phyloP scores from a whole-genome alignment of 257 asterid genomes.

The Dorcoceras hygrometricum region DNA sequence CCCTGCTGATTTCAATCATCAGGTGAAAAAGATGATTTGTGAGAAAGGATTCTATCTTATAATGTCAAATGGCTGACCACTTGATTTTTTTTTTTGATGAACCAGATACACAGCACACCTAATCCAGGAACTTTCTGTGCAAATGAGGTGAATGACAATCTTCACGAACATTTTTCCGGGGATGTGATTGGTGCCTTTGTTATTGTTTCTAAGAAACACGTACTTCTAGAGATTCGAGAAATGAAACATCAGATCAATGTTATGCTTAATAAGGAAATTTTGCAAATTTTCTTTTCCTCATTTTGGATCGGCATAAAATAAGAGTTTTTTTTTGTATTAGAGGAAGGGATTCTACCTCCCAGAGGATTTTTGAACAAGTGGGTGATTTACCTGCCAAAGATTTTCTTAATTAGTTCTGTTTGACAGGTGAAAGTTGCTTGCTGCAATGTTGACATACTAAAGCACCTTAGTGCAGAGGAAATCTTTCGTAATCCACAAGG shows the following conservation, averaged over 20 bases:
- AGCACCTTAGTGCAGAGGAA: slow-evolving; percentile 96
- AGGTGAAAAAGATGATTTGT: slow-evolving; percentile 47
- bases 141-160: slow-evolving; percentile 56
- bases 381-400: slow-evolving; percentile 8
- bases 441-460: slow-evolving; percentile 80
- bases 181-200: slow-evolving; percentile 2
- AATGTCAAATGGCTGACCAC: slow-evolving; percentile 17
- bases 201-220: slow-evolving; percentile 1
- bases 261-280: neutral
- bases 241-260: neutral
- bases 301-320: neutral
- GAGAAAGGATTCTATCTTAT: neutral
- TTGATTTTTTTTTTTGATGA: slow-evolving; percentile 6
- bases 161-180: slow-evolving; percentile 13
- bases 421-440: slow-evolving; percentile 79
- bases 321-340: neutral
- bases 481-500: slow-evolving; percentile 86
- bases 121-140: slow-evolving; percentile 88
- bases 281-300: neutral
- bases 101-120: slow-evolving; percentile 68
- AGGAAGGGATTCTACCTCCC: neutral
- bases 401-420: slow-evolving; percentile 21
- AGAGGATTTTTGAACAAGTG: neutral
- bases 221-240: neutral
- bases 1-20: slow-evolving; percentile 49